Conservation (phyloP, 345 rosid genomes). For the Brassica incana region DNA sequence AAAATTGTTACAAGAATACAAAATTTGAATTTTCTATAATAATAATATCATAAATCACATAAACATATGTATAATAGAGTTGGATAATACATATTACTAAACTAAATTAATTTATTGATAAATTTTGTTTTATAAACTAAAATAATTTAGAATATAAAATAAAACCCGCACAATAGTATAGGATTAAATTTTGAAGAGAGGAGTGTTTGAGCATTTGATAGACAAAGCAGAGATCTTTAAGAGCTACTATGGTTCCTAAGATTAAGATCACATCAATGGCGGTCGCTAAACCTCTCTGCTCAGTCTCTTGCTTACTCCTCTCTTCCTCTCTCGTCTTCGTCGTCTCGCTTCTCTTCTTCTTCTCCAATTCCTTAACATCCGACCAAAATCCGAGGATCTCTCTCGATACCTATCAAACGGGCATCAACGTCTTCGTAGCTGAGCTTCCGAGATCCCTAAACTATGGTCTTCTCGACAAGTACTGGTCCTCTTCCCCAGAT, state of each 20-base stretch:
- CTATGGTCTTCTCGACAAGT: slow-evolving; percentile 71
- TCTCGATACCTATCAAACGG: slow-evolving; percentile 19
- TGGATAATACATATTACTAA: too few relatives aligned
- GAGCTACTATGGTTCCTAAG: slow-evolving; percentile 27
- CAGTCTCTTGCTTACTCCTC: slow-evolving; percentile 46
- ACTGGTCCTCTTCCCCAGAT: slow-evolving; percentile 71
- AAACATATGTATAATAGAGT: too few relatives aligned
- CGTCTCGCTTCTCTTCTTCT: slow-evolving; percentile 44
- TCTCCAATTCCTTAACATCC: slow-evolving; percentile 24
- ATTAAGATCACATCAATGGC: slow-evolving; percentile 37
- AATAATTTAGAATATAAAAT: too few relatives aligned
- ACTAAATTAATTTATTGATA: too few relatives aligned
- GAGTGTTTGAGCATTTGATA: too few relatives aligned
- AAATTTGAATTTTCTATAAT: too few relatives aligned
- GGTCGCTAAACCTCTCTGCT: slow-evolving; percentile 26
- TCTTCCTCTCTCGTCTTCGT: slow-evolving; percentile 26
- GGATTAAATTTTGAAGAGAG: too few relatives aligned
- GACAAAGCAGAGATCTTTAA: slow-evolving; percentile 7
- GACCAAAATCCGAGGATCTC: slow-evolving; percentile 1
- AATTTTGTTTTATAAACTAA: too few relatives aligned
- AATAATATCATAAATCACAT: too few relatives aligned
- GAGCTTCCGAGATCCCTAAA: slow-evolving; percentile 84
- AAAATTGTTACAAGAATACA: too few relatives aligned
- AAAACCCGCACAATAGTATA: too few relatives aligned
- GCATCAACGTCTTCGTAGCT: slow-evolving; percentile 72